phyloP scores from a whole-genome alignment of 2,329 filamentous ascomycete genomes.

The Calonectria fujianensis region DNA sequence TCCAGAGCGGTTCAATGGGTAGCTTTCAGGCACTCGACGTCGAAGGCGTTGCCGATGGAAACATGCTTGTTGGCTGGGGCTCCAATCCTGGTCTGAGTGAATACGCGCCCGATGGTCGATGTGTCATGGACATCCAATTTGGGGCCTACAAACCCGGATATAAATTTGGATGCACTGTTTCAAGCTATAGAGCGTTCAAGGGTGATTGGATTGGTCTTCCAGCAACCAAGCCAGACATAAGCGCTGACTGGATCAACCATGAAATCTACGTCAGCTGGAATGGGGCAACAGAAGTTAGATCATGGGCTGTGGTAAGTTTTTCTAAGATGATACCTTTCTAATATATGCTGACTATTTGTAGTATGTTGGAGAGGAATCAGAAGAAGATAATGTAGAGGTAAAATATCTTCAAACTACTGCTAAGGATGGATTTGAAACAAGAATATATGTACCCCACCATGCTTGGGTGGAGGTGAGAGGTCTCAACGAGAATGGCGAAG shows the following conservation, averaged over 20 bases:
- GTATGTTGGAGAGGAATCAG: slow-evolving; percentile 24
- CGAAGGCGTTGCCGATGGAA: slow-evolving; percentile 26
- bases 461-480: slow-evolving; percentile 31
- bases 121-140: slow-evolving; percentile 37
- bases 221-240: slow-evolving; percentile 24
- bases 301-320: slow-evolving; percentile 36
- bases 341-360: slow-evolving; percentile 12
- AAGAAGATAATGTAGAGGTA: background rate
- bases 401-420: slow-evolving; percentile 1
- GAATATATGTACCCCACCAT: slow-evolving; percentile 8
- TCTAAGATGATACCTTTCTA: background rate
- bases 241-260: slow-evolving; percentile 19
- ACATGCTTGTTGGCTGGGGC: slow-evolving; percentile 33
- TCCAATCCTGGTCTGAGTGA: slow-evolving; percentile 35
- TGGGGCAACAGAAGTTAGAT: slow-evolving; percentile 37
- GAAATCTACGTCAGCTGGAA: slow-evolving; percentile 36
- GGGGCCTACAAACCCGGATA: slow-evolving; percentile 32
- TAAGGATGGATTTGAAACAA: slow-evolving; percentile 36
- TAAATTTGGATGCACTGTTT: slow-evolving; percentile 30
- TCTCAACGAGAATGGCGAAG: slow-evolving; percentile 7
- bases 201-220: slow-evolving; percentile 32
- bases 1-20: slow-evolving; percentile 36
- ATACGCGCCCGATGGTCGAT: slow-evolving; percentile 28
- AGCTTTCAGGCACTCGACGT: slow-evolving; percentile 28
- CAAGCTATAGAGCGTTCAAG: slow-evolving; percentile 35